Percentiles rank a stretch among this genome's conserved stretches.
Evolutionary conservation across 176 grass and related monocot genomes (phyloP).

Genomic region (Saccharum officinarum): DNA sequence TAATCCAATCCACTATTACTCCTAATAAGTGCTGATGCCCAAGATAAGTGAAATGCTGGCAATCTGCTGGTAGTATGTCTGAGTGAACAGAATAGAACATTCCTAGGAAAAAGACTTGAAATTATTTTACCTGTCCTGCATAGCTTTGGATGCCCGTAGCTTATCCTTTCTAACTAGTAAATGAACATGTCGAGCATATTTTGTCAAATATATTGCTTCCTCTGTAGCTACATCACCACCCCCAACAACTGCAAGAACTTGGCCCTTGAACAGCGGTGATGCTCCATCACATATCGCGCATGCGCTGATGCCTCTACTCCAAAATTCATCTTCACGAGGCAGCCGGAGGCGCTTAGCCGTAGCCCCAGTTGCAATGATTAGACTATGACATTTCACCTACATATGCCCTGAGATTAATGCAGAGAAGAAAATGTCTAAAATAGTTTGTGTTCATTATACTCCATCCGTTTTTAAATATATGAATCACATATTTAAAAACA

Average conservation of each 20-base stretch:
- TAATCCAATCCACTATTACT: background rate
- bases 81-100: constrained; percentile 20
- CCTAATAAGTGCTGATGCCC: background rate
- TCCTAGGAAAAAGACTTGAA: background rate
- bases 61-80: constrained; percentile 2
- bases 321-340: constrained; percentile 96
- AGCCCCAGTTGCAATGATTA: constrained; percentile 96
- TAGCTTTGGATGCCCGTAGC: constrained; percentile 91
- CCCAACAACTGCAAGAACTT: constrained; percentile 92
- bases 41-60: constrained; percentile 19
- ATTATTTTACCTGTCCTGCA: constrained; percentile 90
- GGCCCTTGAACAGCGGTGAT: constrained; percentile 83
- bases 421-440: constrained; percentile 1
- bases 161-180: constrained; percentile 77
- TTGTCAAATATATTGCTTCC: constrained; percentile 95
- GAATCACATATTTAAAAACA: no score
- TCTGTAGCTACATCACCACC: constrained; percentile 94
- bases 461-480: background rate
- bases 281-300: constrained; percentile 99
- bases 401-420: constrained; percentile 31
- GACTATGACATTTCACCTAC: constrained; percentile 82
- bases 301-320: constrained; percentile 98
- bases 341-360: constrained; percentile 74
- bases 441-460: background rate
- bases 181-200: constrained; percentile 96